A percentile compares a stretch with the other conserved stretches of the same genome.
These are phyloP conservation scores for Candolleomyces aberdarensis DNA, from an alignment of 768 basidiomycete species.

Conservation along the genomic window DNA sequence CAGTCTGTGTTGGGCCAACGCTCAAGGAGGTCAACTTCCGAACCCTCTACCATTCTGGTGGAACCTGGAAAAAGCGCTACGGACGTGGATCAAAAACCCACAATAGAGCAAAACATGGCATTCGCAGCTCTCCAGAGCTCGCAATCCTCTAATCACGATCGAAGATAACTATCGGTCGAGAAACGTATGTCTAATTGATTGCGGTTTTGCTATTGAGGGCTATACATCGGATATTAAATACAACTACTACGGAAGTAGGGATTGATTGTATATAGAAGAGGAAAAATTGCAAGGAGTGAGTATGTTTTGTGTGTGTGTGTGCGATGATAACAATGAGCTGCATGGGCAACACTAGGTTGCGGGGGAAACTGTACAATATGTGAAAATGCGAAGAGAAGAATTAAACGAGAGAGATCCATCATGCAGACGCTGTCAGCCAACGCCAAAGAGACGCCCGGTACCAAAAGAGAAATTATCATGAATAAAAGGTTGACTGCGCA, in stretches of 20 bases:
- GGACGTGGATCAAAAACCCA: constrained; percentile 53
- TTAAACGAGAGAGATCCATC: neutral
- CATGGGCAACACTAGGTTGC: constrained; percentile 1
- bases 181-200: constrained; percentile 1
- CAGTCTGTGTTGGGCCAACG: constrained; percentile 24
- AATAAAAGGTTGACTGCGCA: constrained; percentile 25
- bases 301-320: constrained; percentile 14
- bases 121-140: constrained; percentile 67
- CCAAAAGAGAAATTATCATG: constrained; percentile 11
- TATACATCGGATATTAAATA: constrained; percentile 21
- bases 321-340: constrained; percentile 10
- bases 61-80: constrained; percentile 37
- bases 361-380: constrained; percentile 1
- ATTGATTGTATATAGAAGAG: constrained; percentile 5
- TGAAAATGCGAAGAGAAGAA: neutral
- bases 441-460: constrained; percentile 11
- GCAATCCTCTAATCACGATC: constrained; percentile 16
- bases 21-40: constrained; percentile 24
- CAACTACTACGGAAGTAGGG: constrained; percentile 18
- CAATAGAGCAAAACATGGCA: constrained; percentile 83
- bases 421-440: constrained; percentile 10
- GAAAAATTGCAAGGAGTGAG: constrained; percentile 22
- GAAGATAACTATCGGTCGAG: neutral
- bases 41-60: constrained; percentile 41
- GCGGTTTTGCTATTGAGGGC: neutral